phyloP scores from a whole-genome alignment of 768 basidiomycete species.

The Pleurotus cornucopiae region DNA sequence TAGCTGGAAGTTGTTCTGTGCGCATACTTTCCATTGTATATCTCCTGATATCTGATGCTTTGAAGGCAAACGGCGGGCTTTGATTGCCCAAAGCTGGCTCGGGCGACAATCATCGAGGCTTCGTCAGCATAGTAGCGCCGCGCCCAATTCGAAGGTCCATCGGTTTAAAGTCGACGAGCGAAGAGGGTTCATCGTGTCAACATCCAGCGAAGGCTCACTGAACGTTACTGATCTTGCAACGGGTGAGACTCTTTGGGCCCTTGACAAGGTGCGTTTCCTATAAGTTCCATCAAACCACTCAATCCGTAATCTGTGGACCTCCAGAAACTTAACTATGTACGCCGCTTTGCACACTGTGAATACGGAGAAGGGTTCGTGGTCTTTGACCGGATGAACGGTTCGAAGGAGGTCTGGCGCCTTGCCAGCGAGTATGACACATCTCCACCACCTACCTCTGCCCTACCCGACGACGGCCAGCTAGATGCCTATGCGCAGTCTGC shows the following conservation, averaged over 20 bases:
- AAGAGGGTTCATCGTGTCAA: conserved; percentile 55
- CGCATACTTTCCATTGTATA: conserved; percentile 16
- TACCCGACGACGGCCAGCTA: conserved; percentile 26
- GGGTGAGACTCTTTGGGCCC: conserved; percentile 53
- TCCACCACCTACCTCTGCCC: conserved; percentile 19
- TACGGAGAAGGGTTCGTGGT: conserved; percentile 69
- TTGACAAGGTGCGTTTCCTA: conserved; percentile 40
- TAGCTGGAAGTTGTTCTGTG: conserved; percentile 64
- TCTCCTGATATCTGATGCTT: not conserved
- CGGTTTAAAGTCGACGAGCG: conserved; percentile 75
- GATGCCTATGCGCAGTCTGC: conserved; percentile 9
- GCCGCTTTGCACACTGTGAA: conserved; percentile 63
- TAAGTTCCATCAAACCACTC: not conserved
- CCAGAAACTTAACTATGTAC: conserved; percentile 41
- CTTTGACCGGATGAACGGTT: conserved; percentile 54
- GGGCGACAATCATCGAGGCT: conserved; percentile 42
- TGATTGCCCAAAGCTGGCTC: conserved; percentile 49
- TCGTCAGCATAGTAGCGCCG: conserved; percentile 21
- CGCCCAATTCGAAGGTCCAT: conserved; percentile 43
- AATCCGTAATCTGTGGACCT: not conserved
- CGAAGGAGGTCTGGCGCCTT: conserved; percentile 72
- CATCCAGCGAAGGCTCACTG: conserved; percentile 51
- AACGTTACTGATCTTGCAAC: conserved; percentile 50
- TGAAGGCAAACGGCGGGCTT: conserved; percentile 41
- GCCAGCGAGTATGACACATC: conserved; percentile 25